phyloP scores from a whole-genome alignment of 2,329 filamentous ascomycete genomes.

The Clonostachys byssicola region DNA sequence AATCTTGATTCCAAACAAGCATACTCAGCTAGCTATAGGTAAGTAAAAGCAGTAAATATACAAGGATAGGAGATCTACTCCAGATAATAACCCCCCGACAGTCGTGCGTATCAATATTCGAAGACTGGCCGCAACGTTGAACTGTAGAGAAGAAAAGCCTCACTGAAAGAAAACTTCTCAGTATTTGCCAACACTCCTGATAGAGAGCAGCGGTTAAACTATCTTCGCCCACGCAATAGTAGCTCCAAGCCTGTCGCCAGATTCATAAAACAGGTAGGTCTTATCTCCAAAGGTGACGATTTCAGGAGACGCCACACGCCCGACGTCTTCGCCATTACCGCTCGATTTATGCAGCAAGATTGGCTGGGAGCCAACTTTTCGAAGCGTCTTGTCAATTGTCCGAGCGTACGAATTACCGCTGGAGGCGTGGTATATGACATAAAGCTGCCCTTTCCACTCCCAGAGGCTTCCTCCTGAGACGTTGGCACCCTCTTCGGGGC shows the following conservation, averaged over 20 bases:
- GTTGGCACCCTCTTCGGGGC: slow-evolving; percentile 7
- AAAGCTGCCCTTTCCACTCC: slow-evolving; percentile 7
- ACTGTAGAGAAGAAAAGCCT: too few species aligned
- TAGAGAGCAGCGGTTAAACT: background rate
- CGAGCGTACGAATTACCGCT: slow-evolving; percentile 10
- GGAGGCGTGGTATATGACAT: slow-evolving; percentile 9
- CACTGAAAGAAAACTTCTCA: too few species aligned
- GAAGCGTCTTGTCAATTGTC: slow-evolving; percentile 8
- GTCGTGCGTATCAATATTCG: too few species aligned
- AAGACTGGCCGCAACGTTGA: too few species aligned
- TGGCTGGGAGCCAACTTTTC: slow-evolving; percentile 4
- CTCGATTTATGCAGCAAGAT: slow-evolving; percentile 7
- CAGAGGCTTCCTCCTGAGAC: slow-evolving; percentile 8
- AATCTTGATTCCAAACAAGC: too few species aligned
- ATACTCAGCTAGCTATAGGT: too few species aligned
- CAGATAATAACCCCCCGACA: too few species aligned
- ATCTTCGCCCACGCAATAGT: slow-evolving; percentile 9
- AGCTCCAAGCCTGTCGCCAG: slow-evolving; percentile 8
- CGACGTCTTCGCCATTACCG: slow-evolving; percentile 5
- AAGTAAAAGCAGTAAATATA: too few species aligned
- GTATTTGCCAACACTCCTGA: too few species aligned
- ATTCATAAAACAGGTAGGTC: slow-evolving; percentile 8
- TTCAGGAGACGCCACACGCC: slow-evolving; percentile 7
- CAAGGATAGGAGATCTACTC: too few species aligned
- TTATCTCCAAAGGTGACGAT: slow-evolving; percentile 3